Conservation (phyloP, 257 asterid genomes). For the Rhazya stricta region DNA sequence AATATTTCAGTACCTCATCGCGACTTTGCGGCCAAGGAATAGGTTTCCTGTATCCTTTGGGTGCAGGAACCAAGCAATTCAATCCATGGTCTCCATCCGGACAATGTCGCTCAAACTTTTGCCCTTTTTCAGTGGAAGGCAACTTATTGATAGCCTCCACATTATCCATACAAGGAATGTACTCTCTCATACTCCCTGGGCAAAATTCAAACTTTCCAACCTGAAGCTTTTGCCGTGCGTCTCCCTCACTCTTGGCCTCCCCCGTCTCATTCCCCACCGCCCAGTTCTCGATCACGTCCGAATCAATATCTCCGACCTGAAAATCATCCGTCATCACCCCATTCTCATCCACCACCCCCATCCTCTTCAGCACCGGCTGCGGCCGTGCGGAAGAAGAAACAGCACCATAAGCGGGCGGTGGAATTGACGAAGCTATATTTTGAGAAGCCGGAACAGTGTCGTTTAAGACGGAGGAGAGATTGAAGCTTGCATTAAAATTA, state of each 20-base stretch:
- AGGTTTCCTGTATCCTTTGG: slow-evolving; percentile 68
- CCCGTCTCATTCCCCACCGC: slow-evolving; percentile 46
- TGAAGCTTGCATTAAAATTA: slow-evolving; percentile 34
- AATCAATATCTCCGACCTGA: slow-evolving; percentile 72
- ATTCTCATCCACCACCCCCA: slow-evolving; percentile 84
- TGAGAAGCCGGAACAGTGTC: neutral
- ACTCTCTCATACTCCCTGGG: slow-evolving; percentile 67
- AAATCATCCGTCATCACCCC: slow-evolving; percentile 76
- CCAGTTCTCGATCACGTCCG: slow-evolving; percentile 56
- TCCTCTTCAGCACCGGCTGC: slow-evolving; percentile 55
- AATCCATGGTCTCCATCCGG: slow-evolving; percentile 60
- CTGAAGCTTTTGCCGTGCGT: neutral
- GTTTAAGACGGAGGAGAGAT: slow-evolving; percentile 1
- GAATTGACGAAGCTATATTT: neutral
- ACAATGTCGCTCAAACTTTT: slow-evolving; percentile 88
- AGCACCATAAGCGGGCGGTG: neutral
- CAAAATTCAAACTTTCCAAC: slow-evolving; percentile 46
- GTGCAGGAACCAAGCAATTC: slow-evolving; percentile 79
- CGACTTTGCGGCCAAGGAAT: slow-evolving; percentile 96
- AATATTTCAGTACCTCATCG: slow-evolving; percentile 47
- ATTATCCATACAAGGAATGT: slow-evolving; percentile 91
- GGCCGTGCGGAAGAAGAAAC: slow-evolving; percentile 22
- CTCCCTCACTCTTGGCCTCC: slow-evolving; percentile 32
- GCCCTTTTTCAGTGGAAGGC: slow-evolving; percentile 67
- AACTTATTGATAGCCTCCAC: slow-evolving; percentile 56